phyloP scores from a whole-genome alignment of 176 grass and related monocot species.

The Miscanthus lutarioriparius region DNA sequence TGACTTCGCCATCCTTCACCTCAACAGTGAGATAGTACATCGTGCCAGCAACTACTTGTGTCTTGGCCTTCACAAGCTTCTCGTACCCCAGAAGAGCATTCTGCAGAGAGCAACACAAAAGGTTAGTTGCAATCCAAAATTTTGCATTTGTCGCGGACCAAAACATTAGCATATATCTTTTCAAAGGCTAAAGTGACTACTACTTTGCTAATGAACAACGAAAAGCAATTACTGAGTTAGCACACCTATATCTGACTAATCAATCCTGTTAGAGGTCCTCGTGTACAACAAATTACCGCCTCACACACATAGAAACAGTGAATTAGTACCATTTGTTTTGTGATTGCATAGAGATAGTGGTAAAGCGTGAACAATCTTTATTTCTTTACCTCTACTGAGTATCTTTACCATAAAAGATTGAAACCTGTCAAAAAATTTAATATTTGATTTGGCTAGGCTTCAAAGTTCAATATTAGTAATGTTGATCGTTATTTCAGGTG shows the following conservation, averaged over 20 bases:
- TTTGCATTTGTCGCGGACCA: not conserved
- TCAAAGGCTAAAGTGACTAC: not conserved
- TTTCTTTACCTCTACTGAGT: not conserved
- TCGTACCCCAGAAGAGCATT: constrained; percentile 57
- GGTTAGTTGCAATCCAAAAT: not conserved
- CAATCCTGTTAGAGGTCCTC: not conserved
- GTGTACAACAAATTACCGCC: not conserved
- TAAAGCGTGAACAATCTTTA: not conserved
- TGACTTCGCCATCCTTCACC: constrained; percentile 46
- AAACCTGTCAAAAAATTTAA: not conserved
- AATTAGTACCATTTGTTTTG: not conserved
- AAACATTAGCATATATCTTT: not conserved
- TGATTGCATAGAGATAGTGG: not conserved
- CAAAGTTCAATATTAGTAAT: not conserved
- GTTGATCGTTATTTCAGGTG: not conserved
- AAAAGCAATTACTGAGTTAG: not conserved
- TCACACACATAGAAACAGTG: not conserved
- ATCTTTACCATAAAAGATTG: not conserved
- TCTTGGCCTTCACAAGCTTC: constrained; percentile 59
- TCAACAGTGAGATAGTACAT: constrained; percentile 66
- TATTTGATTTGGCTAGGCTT: not conserved
- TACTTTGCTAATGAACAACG: not conserved
- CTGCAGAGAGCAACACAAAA: constrained; percentile 29
- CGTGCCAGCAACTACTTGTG: constrained; percentile 62
- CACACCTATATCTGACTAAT: not conserved